Evolutionary conservation across 2,329 filamentous ascomycete genomes (phyloP).

Genomic region (Xylogone sp.): DNA sequence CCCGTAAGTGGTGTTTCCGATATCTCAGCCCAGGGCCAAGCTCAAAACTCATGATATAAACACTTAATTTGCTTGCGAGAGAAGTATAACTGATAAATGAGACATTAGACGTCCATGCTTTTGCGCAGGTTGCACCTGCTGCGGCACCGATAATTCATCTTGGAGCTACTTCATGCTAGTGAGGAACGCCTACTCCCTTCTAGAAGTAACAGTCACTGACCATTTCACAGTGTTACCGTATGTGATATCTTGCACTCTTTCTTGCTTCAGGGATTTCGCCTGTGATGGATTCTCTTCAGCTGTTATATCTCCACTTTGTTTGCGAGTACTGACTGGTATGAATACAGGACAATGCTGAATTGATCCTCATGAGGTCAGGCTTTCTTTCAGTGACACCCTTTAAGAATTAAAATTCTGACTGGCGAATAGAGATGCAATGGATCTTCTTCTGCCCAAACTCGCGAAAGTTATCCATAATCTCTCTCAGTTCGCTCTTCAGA

Average conservation of each 20-base stretch:
- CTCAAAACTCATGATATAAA: constrained; percentile 44
- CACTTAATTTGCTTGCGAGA: constrained; percentile 8
- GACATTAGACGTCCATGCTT: constrained; percentile 62
- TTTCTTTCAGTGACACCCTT: no score
- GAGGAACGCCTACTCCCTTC: not conserved
- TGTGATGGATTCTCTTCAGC: no score
- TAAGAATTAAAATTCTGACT: no score
- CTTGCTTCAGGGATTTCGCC: no score
- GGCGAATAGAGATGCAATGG: constrained; percentile 68
- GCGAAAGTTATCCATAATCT: constrained; percentile 77
- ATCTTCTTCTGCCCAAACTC: constrained; percentile 73
- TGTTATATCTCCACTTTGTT: no score
- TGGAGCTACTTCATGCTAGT: constrained; percentile 36
- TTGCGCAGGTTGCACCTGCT: constrained; percentile 67
- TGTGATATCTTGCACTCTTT: no score
- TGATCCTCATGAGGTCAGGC: constrained; percentile 78
- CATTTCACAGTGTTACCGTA: no score
- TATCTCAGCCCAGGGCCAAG: constrained; percentile 14
- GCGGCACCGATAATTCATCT: constrained; percentile 82
- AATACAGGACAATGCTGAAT: constrained; percentile 75
- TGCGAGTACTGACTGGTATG: no score
- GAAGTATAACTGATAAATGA: constrained; percentile 31
- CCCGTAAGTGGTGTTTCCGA: not conserved
- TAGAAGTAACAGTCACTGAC: no score
- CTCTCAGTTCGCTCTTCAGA: constrained; percentile 65